Percentiles rank a stretch among this genome's conserved stretches.
These are phyloP conservation scores for Dactylorhiza incarnata DNA, from an alignment of 106 monocot species.

Conservation along the genomic window DNA sequence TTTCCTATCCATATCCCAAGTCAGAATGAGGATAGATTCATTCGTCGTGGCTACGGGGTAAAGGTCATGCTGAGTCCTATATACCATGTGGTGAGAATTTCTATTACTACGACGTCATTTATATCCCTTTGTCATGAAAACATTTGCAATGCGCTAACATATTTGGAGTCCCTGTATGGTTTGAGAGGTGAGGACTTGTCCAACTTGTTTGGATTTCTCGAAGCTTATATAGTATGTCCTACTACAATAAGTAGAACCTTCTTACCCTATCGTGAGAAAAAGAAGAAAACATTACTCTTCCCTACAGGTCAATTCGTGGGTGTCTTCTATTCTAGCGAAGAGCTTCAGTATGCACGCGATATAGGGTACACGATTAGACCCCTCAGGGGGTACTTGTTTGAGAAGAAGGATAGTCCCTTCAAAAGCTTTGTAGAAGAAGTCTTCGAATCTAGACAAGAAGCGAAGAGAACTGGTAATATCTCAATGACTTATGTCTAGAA, in stretches of 20 bases:
- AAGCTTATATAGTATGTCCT: conserved; percentile 16
- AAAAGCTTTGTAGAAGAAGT: background rate
- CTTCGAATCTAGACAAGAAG: conserved; percentile 9
- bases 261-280: conserved; percentile 6
- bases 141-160: conserved; percentile 7
- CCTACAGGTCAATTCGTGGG: background rate
- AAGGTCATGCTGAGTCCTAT: conserved; percentile 11
- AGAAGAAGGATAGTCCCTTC: conserved; percentile 8
- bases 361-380: conserved; percentile 14
- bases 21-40: conserved; percentile 6
- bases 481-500: conserved; percentile 17
- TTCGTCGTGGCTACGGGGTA: background rate
- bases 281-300: conserved; percentile 4
- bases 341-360: conserved; percentile 11
- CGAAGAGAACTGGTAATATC: conserved; percentile 9
- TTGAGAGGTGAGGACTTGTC: background rate
- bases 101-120: conserved; percentile 10
- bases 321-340: conserved; percentile 17
- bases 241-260: conserved; percentile 1
- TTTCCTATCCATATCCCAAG: conserved; percentile 5
- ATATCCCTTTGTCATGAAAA: conserved; percentile 14
- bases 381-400: conserved; percentile 14
- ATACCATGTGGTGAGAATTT: conserved; percentile 12
- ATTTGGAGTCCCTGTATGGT: background rate
- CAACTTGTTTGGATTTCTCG: conserved; percentile 14